Evolutionary conservation across 2,329 filamentous ascomycete genomes (phyloP).

Genomic region (Bisporella sp.): DNA sequence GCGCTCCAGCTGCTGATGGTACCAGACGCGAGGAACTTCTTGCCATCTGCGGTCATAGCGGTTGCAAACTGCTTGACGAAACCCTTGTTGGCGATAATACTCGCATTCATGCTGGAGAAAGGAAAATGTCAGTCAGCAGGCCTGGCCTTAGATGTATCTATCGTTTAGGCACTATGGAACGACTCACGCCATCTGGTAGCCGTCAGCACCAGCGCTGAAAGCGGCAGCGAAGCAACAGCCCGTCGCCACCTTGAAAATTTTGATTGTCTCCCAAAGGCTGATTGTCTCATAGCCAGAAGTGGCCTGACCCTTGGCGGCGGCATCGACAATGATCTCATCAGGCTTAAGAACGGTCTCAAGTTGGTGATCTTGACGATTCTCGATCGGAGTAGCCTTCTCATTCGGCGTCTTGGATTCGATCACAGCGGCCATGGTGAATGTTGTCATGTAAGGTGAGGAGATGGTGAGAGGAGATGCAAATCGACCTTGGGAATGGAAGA

Average conservation of each 20-base stretch:
- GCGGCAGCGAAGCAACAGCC: constrained; percentile 22
- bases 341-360: background rate
- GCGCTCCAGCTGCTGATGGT: constrained; percentile 4
- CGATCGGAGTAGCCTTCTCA: too few species aligned
- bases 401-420: too few species aligned
- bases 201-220: constrained; percentile 7
- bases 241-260: constrained; percentile 21
- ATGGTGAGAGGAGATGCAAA: too few species aligned
- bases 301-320: constrained; percentile 20
- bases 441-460: too few species aligned
- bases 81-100: constrained; percentile 10
- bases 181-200: constrained; percentile 5
- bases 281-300: constrained; percentile 23
- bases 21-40: constrained; percentile 4
- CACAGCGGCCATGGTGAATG: too few species aligned
- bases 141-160: background rate
- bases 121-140: background rate
- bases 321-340: constrained; percentile 16
- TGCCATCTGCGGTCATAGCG: constrained; percentile 10
- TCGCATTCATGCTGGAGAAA: constrained; percentile 1
- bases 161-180: too few species aligned
- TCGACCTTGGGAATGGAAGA: too few species aligned
- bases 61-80: constrained; percentile 4
- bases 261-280: constrained; percentile 22
- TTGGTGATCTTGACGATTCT: too few species aligned